Conservation (phyloP, 371 early-diverging fungal genomes). For the Actinomortierella wolfii region DNA sequence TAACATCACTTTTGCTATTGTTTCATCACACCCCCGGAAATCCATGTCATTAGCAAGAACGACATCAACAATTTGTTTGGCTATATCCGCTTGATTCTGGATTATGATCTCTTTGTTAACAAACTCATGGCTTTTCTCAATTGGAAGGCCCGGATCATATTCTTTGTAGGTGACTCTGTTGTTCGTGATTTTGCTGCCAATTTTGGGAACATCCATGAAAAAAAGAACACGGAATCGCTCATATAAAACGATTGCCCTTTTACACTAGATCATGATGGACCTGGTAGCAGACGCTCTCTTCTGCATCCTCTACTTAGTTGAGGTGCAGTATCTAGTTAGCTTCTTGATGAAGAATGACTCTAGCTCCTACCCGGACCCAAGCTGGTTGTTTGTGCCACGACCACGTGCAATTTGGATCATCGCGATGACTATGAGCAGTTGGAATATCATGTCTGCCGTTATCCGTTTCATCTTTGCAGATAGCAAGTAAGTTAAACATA, state of each 20-base stretch:
- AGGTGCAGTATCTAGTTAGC: conserved; percentile 61
- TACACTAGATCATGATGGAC: conserved; percentile 60
- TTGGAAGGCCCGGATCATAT: conserved; percentile 33
- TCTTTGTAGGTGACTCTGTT: conserved; percentile 22
- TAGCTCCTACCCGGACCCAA: conserved; percentile 43
- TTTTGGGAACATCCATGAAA: background rate
- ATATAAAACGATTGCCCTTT: no score
- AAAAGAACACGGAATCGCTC: background rate
- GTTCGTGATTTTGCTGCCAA: no score
- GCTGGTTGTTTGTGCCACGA: conserved; percentile 66
- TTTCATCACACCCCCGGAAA: no score
- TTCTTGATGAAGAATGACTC: conserved; percentile 23
- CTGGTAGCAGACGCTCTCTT: conserved; percentile 64
- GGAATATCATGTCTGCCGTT: conserved; percentile 23
- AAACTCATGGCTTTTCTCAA: conserved; percentile 28
- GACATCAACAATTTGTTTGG: conserved; percentile 32
- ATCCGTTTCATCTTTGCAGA: conserved; percentile 50
- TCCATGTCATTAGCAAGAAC: conserved; percentile 37
- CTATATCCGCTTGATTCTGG: conserved; percentile 26
- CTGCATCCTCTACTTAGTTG: conserved; percentile 68
- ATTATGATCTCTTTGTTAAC: conserved; percentile 32
- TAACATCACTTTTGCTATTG: background rate
- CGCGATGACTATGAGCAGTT: conserved; percentile 32
- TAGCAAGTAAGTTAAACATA: conserved; percentile 52
- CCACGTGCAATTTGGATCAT: conserved; percentile 55